phyloP scores from a whole-genome alignment of 2,329 filamentous ascomycete species.

The Arthrobotrys iridis region DNA sequence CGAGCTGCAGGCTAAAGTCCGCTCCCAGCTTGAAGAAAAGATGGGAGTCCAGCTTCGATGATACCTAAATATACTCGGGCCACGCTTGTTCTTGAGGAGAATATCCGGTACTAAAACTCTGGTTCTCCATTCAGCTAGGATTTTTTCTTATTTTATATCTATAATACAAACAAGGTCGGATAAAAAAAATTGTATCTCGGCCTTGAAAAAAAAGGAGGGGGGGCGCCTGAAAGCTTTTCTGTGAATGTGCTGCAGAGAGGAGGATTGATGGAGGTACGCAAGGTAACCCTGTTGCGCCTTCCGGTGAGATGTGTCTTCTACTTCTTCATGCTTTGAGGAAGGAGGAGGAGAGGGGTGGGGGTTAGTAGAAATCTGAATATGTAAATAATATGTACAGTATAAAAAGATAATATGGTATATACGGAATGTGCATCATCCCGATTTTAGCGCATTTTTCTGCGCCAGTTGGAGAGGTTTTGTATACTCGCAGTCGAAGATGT shows the following conservation, averaged over 20 bases:
- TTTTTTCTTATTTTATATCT: conserved; percentile 17
- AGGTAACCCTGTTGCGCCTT: not conserved
- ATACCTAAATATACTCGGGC: not conserved
- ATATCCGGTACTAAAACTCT: not conserved
- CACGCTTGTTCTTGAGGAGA: too few species aligned
- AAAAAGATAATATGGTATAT: conserved; percentile 32
- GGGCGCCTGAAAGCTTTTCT: conserved; percentile 9
- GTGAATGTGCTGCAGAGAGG: conserved; percentile 44
- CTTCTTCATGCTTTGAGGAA: conserved; percentile 15
- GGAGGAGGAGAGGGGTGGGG: too few species aligned
- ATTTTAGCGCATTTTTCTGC: not conserved
- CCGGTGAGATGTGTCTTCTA: not conserved
- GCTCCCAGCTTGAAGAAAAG: conserved; percentile 71
- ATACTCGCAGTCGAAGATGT: conserved; percentile 9
- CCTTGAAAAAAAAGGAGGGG: conserved; percentile 15
- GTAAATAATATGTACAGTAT: conserved; percentile 55
- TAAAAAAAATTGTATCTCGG: not conserved
- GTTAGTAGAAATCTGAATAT: conserved; percentile 14
- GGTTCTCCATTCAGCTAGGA: not conserved
- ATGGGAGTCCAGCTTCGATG: conserved; percentile 82
- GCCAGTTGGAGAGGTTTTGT: not conserved
- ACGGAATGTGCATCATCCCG: conserved; percentile 26
- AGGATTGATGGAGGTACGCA: conserved; percentile 1
- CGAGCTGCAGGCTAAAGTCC: conserved; percentile 75
- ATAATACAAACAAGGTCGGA: conserved; percentile 36